Percentiles rank a stretch among this genome's conserved stretches.
phyloP scores from a whole-genome alignment of 2,329 filamentous ascomycete species.

The Orbilia brochopaga region DNA sequence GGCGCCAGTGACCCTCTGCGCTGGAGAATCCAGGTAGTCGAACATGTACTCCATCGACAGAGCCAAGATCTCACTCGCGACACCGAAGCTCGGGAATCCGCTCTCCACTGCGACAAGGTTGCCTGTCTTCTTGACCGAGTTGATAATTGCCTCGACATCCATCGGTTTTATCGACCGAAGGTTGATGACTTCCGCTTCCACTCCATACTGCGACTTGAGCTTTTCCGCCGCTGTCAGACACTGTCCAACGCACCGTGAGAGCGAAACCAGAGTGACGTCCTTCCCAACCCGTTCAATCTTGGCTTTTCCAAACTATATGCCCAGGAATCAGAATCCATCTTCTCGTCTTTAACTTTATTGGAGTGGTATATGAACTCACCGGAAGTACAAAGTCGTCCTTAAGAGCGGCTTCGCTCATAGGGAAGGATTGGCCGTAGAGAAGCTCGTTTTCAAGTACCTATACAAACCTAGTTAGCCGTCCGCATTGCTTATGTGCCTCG shows the following conservation, averaged over 20 bases:
- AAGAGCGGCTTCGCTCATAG: slow-evolving; percentile 95
- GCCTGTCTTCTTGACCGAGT: slow-evolving; percentile 98
- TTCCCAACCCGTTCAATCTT: slow-evolving; percentile 97
- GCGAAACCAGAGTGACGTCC: slow-evolving; percentile 91
- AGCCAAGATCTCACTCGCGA: slow-evolving; percentile 89
- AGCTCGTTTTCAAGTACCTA: slow-evolving; percentile 77
- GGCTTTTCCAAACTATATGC: slow-evolving; percentile 81
- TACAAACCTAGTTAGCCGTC: background rate
- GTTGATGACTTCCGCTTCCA: slow-evolving; percentile 97
- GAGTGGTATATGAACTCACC: slow-evolving; percentile 52
- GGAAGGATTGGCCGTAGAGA: slow-evolving; percentile 87
- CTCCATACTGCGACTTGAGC: slow-evolving; percentile 94
- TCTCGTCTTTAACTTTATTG: slow-evolving; percentile 55
- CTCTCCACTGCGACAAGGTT: slow-evolving; percentile 91
- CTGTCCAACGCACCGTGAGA: slow-evolving; percentile 95
- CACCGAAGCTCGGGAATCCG: slow-evolving; percentile 93
- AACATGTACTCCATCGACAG: slow-evolving; percentile 97
- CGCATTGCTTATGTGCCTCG: background rate
- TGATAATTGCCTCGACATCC: slow-evolving; percentile 91
- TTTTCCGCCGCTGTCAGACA: slow-evolving; percentile 84
- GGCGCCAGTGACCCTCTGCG: slow-evolving; percentile 90
- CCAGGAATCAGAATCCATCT: slow-evolving; percentile 6
- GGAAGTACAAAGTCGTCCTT: slow-evolving; percentile 96
- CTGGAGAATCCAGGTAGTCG: slow-evolving; percentile 94
- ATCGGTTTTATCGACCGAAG: slow-evolving; percentile 96